Evolutionary conservation across 257 asterid species (phyloP).

Genomic region (Ehretia macrophylla): DNA sequence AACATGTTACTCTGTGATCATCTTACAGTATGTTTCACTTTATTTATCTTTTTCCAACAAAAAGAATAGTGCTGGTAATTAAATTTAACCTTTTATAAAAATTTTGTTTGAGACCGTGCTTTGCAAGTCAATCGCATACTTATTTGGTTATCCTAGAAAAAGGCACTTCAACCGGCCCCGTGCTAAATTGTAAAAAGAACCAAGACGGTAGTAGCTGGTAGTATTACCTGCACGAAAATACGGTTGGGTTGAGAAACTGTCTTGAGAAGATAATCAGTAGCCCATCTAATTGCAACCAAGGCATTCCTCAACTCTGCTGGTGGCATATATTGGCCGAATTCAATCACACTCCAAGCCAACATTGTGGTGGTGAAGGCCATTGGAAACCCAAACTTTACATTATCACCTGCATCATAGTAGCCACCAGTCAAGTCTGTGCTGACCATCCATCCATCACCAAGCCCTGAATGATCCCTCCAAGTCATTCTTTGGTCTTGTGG

Average conservation of each 20-base stretch:
- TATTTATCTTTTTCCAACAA: too few relatives aligned
- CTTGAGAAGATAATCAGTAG: constrained; percentile 22
- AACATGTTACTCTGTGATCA: too few relatives aligned
- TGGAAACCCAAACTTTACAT: constrained; percentile 20
- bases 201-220: background rate
- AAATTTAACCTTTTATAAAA: too few relatives aligned
- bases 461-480: constrained; percentile 6
- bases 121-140: too few relatives aligned
- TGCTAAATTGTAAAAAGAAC: too few relatives aligned
- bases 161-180: too few relatives aligned
- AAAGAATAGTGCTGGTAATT: too few relatives aligned
- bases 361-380: constrained; percentile 25
- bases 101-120: too few relatives aligned
- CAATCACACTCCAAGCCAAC: constrained; percentile 24
- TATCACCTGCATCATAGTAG: constrained; percentile 27
- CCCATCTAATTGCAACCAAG: constrained; percentile 25
- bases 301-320: constrained; percentile 11
- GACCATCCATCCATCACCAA: background rate
- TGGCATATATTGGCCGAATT: constrained; percentile 7
- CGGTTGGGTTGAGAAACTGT: constrained; percentile 20
- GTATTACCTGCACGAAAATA: constrained; percentile 16
- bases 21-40: too few relatives aligned
- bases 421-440: constrained; percentile 20
- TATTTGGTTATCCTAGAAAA: too few relatives aligned
- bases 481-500: constrained; percentile 1